Percentiles rank a stretch among this genome's conserved stretches.
phyloP scores from a whole-genome alignment of 2,329 filamentous ascomycete species.

The Paraphoma sp. region DNA sequence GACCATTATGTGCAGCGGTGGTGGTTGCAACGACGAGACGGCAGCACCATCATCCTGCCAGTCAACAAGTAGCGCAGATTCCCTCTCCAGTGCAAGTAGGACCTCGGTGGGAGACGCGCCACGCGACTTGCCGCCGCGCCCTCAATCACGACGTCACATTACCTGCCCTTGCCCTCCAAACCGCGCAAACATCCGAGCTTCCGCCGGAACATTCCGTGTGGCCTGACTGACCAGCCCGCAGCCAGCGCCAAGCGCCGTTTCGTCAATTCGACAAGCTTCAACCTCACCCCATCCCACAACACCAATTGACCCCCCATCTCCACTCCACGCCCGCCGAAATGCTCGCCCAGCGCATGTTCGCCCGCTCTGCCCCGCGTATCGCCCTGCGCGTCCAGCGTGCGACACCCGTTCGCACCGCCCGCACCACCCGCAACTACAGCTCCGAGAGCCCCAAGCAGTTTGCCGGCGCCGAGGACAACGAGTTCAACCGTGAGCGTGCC shows the following conservation, averaged over 20 bases:
- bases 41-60: constrained; percentile 8
- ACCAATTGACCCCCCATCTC: constrained; percentile 39
- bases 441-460: constrained; percentile 65
- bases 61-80: background rate
- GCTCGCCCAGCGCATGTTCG: constrained; percentile 41
- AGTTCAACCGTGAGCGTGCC: constrained; percentile 90
- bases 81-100: background rate
- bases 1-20: constrained; percentile 62
- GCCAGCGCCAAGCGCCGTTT: constrained; percentile 15
- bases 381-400: constrained; percentile 58
- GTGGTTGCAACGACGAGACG: constrained; percentile 7
- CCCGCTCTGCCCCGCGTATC: constrained; percentile 62
- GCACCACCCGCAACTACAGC: constrained; percentile 67
- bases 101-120: constrained; percentile 16
- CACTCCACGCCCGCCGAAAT: constrained; percentile 38
- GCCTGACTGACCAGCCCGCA: constrained; percentile 12
- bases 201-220: constrained; percentile 18
- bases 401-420: constrained; percentile 66
- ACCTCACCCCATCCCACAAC: constrained; percentile 27
- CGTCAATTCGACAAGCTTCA: constrained; percentile 30
- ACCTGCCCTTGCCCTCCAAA: constrained; percentile 7
- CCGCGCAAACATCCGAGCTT: constrained; percentile 29
- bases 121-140: constrained; percentile 15
- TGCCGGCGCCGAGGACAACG: constrained; percentile 75
- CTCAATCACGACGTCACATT: constrained; percentile 33